Evolutionary conservation across 148 eudicot genomes (phyloP).

Genomic region (Camellia japonica): DNA sequence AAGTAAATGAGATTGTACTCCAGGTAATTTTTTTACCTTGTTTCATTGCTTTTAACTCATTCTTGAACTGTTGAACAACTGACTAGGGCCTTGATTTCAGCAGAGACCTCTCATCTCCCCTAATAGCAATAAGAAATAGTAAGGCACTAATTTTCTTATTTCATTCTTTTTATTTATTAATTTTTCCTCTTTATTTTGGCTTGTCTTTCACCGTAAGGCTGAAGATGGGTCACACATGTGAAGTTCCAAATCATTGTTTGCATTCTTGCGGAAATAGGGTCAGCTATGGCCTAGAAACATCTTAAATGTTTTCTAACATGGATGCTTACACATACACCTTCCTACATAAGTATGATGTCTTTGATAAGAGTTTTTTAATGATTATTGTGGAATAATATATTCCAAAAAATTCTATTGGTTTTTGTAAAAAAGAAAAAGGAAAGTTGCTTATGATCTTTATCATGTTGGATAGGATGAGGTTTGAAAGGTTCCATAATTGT

Average conservation of each 20-base stretch:
- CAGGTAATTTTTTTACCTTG: slow-evolving; percentile 56
- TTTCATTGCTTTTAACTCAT: slow-evolving; percentile 4
- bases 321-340: background rate
- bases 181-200: background rate
- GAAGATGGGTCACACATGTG: background rate
- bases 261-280: background rate
- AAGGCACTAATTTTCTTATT: background rate
- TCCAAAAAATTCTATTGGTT: background rate
- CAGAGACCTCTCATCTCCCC: background rate
- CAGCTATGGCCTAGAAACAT: background rate
- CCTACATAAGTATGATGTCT: background rate
- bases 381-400: background rate
- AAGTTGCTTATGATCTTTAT: background rate
- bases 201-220: background rate
- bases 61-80: background rate
- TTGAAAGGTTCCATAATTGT: background rate
- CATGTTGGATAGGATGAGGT: background rate
- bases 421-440: background rate
- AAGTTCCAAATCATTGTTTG: background rate
- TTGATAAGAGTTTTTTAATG: background rate
- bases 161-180: background rate
- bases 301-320: background rate
- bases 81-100: background rate
- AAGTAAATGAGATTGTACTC: slow-evolving; percentile 78
- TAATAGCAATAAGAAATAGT: background rate